These are phyloP conservation scores for Pichia terricola DNA, from an alignment of 1,139 yeast genomes.

Conservation along the genomic window DNA sequence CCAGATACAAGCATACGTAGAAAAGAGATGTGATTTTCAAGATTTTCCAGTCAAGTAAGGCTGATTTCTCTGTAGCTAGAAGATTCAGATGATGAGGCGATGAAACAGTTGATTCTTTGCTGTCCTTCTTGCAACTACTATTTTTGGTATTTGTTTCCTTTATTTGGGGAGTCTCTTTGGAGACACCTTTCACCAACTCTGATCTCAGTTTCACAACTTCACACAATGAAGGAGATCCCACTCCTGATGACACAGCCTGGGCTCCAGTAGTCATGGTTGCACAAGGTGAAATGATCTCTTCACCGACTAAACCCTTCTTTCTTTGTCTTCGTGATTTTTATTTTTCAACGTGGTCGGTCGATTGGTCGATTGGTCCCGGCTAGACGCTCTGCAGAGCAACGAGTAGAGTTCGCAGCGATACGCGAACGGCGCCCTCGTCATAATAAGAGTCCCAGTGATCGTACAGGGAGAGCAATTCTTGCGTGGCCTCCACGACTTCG, in stretches of 20 bases:
- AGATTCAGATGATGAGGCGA: no score
- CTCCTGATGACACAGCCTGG: neutral
- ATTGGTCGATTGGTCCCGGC: constrained; percentile 2
- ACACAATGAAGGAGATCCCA: neutral
- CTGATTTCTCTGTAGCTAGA: no score
- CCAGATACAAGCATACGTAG: no score
- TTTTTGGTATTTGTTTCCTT: neutral
- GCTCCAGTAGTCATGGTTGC: neutral
- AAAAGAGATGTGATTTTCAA: no score
- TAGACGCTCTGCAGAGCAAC: neutral
- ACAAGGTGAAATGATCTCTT: no score
- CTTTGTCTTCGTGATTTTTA: neutral
- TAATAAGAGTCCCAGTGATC: constrained; percentile 71
- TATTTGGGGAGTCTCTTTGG: neutral
- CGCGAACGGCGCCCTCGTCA: constrained; percentile 40
- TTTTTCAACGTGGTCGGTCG: neutral
- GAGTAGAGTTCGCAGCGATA: neutral
- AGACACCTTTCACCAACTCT: neutral
- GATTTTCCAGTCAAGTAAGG: no score
- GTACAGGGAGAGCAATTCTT: constrained; percentile 69
- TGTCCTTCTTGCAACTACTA: neutral
- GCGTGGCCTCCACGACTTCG: constrained; percentile 71
- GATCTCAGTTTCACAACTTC: constrained; percentile 3
- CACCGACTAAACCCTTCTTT: no score
- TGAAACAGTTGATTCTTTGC: no score